Percentiles rank a stretch among this genome's conserved stretches.
Conservation (phyloP, 441 rosid species). For the Syzygium syzygioides region DNA sequence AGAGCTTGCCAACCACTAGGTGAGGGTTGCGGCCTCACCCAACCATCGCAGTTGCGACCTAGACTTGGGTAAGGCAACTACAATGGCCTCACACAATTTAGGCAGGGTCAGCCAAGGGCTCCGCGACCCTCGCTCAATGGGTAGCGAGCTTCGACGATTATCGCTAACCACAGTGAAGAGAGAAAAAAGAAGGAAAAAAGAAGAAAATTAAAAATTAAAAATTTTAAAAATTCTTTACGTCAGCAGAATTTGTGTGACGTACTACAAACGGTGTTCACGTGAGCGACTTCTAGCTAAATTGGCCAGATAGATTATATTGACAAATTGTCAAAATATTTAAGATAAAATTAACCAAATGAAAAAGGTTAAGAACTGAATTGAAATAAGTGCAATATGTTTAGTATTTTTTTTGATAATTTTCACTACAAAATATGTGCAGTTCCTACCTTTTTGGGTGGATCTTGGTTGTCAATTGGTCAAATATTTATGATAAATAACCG, state of each 20-base stretch:
- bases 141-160: rapidly evolving
- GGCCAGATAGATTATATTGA: neutral
- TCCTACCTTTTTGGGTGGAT: neutral
- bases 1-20: rapidly evolving
- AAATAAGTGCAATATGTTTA: rapidly evolving
- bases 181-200: neutral
- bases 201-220: neutral
- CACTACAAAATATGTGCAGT: neutral
- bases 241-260: rapidly evolving
- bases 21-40: too few species aligned
- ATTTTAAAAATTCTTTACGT: too few species aligned
- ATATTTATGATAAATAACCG: neutral
- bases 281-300: neutral
- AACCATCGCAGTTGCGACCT: too few species aligned
- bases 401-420: neutral
- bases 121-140: neutral
- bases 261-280: rapidly evolving
- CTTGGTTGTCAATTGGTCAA: neutral
- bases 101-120: too few species aligned
- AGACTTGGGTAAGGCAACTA: too few species aligned
- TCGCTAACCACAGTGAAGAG: rapidly evolving
- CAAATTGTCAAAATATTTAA: neutral
- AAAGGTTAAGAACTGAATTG: neutral
- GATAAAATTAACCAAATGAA: neutral
- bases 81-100: too few species aligned